These are phyloP conservation scores for Leucogyrophana mollusca DNA, from an alignment of 768 basidiomycete genomes.

Conservation along the genomic window DNA sequence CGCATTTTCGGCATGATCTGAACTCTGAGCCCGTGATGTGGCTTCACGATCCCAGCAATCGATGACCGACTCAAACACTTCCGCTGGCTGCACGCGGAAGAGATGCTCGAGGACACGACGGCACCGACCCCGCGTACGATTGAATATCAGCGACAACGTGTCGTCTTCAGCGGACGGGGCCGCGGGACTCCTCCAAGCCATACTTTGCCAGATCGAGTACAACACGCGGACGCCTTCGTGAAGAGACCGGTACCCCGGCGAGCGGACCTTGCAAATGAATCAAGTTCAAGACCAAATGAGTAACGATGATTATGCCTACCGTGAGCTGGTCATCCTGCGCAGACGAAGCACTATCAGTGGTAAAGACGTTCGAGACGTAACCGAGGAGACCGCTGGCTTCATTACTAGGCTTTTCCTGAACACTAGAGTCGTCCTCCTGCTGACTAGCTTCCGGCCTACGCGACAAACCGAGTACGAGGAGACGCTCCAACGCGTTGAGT, in stretches of 20 bases:
- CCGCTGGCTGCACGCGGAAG: constrained; percentile 75
- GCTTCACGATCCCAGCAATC: constrained; percentile 75
- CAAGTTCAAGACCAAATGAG: neutral
- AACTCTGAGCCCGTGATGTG: constrained; percentile 42
- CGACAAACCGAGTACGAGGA: constrained; percentile 71
- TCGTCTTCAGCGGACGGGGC: constrained; percentile 60
- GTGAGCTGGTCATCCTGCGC: constrained; percentile 54
- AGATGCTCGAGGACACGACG: constrained; percentile 81
- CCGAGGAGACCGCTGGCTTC: constrained; percentile 76
- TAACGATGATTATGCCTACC: constrained; percentile 36
- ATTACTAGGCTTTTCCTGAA: constrained; percentile 49
- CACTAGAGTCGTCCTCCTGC: constrained; percentile 55
- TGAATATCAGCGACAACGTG: constrained; percentile 64
- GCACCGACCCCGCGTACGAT: constrained; percentile 64
- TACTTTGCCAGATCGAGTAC: constrained; percentile 70
- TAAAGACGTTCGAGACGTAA: constrained; percentile 90
- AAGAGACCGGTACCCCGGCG: constrained; percentile 74
- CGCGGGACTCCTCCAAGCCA: constrained; percentile 47
- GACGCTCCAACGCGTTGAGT: constrained; percentile 78
- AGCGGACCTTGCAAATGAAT: constrained; percentile 49
- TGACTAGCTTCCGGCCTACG: constrained; percentile 48
- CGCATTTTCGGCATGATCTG: constrained; percentile 41
- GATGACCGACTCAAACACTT: constrained; percentile 82
- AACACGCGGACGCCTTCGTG: constrained; percentile 81
- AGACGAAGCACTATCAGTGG: constrained; percentile 56